These are phyloP conservation scores for Beauveria australis DNA, from an alignment of 2,329 filamentous ascomycete species.

Conservation along the genomic window DNA sequence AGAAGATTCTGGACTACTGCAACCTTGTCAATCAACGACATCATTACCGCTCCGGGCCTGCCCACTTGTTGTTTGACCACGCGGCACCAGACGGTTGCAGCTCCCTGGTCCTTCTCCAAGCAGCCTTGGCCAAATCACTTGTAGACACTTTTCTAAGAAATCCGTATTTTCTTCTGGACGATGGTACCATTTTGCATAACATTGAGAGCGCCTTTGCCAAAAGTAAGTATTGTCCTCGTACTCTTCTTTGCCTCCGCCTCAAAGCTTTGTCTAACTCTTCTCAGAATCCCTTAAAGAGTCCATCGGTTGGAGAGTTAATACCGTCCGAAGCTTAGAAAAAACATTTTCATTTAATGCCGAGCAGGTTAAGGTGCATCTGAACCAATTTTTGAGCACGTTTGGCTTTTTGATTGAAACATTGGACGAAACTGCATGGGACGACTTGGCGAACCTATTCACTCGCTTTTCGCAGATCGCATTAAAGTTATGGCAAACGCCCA, in stretches of 20 bases:
- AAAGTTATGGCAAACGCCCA: not conserved
- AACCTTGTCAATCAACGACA: not conserved
- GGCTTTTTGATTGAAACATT: not conserved
- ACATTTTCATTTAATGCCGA: accelerated
- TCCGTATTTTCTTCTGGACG: not conserved
- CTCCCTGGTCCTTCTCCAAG: not conserved
- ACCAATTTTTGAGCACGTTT: not conserved
- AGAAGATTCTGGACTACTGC: accelerated
- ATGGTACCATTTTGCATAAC: accelerated
- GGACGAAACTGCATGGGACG: not conserved
- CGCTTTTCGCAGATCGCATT: not conserved
- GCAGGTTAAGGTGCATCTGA: accelerated
- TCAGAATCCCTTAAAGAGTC: not conserved
- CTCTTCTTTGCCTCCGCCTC: not conserved
- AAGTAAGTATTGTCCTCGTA: not conserved
- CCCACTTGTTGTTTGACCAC: not conserved
- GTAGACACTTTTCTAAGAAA: not conserved
- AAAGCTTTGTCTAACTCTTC: not conserved
- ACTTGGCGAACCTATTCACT: not conserved
- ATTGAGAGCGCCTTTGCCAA: not conserved
- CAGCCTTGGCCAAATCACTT: not conserved
- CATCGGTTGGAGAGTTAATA: not conserved
- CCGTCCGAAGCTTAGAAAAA: not conserved
- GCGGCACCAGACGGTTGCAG: not conserved
- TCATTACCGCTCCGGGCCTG: not conserved